Percentiles rank a stretch among this genome's conserved stretches.
These are phyloP conservation scores for Malus sylvestris DNA, from an alignment of 306 rosid genomes.

Conservation along the genomic window DNA sequence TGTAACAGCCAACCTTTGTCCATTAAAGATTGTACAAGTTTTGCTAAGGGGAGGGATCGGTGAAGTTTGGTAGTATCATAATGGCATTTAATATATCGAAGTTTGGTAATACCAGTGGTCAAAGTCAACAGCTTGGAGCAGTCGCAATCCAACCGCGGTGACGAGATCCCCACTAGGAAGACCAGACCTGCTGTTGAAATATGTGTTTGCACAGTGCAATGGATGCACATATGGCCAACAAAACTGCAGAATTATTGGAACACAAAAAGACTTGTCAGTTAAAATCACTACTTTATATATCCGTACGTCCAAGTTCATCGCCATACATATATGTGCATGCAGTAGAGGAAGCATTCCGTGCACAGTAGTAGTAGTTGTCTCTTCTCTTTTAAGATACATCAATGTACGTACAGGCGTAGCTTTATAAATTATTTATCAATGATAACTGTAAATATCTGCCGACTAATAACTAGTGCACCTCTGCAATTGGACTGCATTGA, in stretches of 20 bases:
- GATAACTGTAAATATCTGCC: background rate
- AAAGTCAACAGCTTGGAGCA: background rate
- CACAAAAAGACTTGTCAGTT: background rate
- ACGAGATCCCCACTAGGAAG: background rate
- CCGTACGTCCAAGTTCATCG: background rate
- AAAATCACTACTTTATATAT: background rate
- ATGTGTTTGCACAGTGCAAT: background rate
- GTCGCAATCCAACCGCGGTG: conserved; percentile 12
- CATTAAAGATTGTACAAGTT: background rate
- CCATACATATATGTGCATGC: background rate
- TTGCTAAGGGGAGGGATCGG: background rate
- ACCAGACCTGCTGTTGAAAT: background rate
- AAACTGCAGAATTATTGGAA: background rate
- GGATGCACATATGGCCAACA: background rate
- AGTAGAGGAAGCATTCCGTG: background rate
- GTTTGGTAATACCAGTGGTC: background rate
- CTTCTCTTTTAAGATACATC: background rate
- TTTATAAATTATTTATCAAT: background rate
- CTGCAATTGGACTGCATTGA: conserved; percentile 5
- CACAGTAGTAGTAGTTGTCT: background rate
- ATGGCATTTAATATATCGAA: conserved; percentile 13
- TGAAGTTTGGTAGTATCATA: conserved; percentile 38
- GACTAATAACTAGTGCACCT: conserved; percentile 10
- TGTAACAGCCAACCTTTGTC: too few relatives aligned
- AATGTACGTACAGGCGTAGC: background rate